Evolutionary conservation across 2,329 filamentous ascomycete genomes (phyloP).

Genomic region (Aspergillus jensenii): DNA sequence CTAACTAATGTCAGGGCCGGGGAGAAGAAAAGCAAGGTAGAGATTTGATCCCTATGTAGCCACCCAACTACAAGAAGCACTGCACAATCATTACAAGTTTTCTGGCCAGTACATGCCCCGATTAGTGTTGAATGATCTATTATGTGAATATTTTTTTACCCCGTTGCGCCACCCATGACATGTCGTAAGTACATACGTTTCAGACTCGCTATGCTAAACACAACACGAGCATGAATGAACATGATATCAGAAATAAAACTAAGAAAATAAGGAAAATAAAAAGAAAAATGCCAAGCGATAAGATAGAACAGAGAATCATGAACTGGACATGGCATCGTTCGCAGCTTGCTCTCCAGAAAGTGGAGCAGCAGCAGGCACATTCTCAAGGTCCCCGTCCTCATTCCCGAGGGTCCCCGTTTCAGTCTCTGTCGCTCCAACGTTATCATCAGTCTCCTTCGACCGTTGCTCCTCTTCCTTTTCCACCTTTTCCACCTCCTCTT

Average conservation of each 20-base stretch:
- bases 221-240: neutral
- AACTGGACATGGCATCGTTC: neutral
- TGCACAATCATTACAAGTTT: too few species aligned
- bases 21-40: too few species aligned
- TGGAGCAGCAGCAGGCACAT: neutral
- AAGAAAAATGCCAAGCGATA: neutral
- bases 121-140: neutral
- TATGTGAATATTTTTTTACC: neutral
- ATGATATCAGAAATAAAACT: neutral
- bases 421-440: too few species aligned
- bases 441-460: constrained; percentile 16
- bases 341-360: neutral
- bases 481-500: constrained; percentile 46
- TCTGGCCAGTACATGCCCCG: too few species aligned
- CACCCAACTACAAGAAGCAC: too few species aligned
- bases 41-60: too few species aligned
- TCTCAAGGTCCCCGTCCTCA: neutral
- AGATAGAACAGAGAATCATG: neutral
- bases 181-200: neutral
- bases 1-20: too few species aligned
- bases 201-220: neutral
- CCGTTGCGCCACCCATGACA: neutral
- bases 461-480: constrained; percentile 31
- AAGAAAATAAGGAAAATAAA: neutral
- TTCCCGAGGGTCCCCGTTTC: neutral